Conservation (phyloP, 1,284 basidiomycete genomes). For the Microbotryum violaceum region DNA sequence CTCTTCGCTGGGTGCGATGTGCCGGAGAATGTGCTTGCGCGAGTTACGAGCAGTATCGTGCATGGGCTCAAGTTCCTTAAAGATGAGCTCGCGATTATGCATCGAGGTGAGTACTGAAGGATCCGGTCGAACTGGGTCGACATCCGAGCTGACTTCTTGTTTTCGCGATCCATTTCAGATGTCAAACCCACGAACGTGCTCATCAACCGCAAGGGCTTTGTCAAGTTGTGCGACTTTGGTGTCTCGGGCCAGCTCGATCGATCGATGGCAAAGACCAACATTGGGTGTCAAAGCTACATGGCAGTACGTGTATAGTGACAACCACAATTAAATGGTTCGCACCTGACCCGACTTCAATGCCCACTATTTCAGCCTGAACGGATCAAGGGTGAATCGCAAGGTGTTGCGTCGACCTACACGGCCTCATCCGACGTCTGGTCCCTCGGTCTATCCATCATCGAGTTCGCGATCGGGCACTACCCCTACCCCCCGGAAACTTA, state of each 20-base stretch:
- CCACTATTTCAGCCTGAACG: conserved; percentile 64
- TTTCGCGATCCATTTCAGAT: conserved; percentile 46
- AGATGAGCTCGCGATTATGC: conserved; percentile 93
- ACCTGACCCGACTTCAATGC: background rate
- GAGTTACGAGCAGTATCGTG: conserved; percentile 75
- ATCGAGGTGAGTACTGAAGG: conserved; percentile 57
- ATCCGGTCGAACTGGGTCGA: background rate
- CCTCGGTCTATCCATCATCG: conserved; percentile 89
- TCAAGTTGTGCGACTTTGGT: conserved; percentile 97
- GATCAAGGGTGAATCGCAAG: conserved; percentile 87
- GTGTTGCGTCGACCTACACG: conserved; percentile 80
- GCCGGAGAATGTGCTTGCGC: conserved; percentile 75
- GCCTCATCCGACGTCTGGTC: conserved; percentile 98
- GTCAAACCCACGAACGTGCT: conserved; percentile 98
- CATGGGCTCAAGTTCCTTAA: conserved; percentile 92
- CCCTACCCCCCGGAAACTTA: conserved; percentile 99
- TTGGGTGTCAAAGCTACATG: conserved; percentile 98
- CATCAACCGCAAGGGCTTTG: conserved; percentile 75
- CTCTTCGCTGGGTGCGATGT: conserved; percentile 57
- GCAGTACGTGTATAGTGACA: conserved; percentile 56
- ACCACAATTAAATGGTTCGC: background rate
- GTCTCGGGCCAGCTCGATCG: conserved; percentile 96
- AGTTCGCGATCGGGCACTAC: conserved; percentile 84
- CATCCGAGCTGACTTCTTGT: background rate
- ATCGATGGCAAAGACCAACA: conserved; percentile 93